phyloP scores from a whole-genome alignment of 345 rosid genomes.

The Populus pruinosa region DNA sequence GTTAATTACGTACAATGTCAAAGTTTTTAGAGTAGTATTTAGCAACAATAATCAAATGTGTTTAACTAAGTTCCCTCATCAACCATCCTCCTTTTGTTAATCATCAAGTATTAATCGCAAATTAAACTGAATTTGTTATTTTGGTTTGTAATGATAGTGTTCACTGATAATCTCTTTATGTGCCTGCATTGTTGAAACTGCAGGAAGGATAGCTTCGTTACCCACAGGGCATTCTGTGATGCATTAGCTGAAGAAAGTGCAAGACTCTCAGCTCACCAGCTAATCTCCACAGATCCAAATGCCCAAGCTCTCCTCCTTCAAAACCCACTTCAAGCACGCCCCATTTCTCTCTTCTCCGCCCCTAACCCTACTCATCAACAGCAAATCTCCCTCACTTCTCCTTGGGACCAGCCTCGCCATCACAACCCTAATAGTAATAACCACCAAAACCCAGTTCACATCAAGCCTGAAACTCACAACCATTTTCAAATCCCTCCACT shows the following conservation, averaged over 20 bases:
- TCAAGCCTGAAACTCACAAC: conserved; percentile 42
- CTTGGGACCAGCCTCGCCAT: conserved; percentile 31
- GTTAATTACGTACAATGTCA: too few relatives aligned
- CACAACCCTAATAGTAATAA: conserved; percentile 37
- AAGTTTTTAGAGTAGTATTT: too few relatives aligned
- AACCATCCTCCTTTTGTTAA: not conserved
- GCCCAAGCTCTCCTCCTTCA: conserved; percentile 24
- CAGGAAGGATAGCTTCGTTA: conserved; percentile 96
- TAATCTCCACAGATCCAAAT: conserved; percentile 9
- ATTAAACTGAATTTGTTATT: not conserved
- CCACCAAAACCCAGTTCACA: conserved; percentile 14
- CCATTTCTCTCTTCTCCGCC: conserved; percentile 29
- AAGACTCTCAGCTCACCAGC: conserved; percentile 50
- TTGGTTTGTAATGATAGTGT: too few relatives aligned
- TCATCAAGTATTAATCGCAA: not conserved
- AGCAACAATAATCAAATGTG: too few relatives aligned
- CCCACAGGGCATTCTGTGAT: conserved; percentile 92
- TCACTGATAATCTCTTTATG: not conserved
- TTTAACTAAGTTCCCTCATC: too few relatives aligned
- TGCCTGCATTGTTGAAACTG: not conserved
- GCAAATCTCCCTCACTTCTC: conserved; percentile 22
- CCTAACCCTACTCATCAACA: conserved; percentile 12
- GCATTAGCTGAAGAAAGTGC: conserved; percentile 92
- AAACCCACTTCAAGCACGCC: conserved; percentile 15
- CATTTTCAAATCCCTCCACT: conserved; percentile 31